Evolutionary conservation across 2,329 filamentous ascomycete species (phyloP).

Genomic region (Neonectria neomacrospora): DNA sequence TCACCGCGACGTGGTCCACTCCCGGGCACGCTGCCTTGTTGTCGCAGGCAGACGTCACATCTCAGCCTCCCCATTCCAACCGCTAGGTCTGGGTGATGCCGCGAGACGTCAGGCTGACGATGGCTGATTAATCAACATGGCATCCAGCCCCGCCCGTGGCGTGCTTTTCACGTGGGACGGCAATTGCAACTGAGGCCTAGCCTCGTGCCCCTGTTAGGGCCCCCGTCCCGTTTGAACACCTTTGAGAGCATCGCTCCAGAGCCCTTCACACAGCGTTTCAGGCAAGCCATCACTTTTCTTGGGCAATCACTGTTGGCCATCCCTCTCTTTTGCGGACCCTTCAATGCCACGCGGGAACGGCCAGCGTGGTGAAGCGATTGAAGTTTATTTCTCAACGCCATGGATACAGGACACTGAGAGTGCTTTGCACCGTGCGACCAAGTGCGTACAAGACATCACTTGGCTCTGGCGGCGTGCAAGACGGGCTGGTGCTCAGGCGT

Average conservation of each 20-base stretch:
- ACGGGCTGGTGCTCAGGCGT: slow-evolving; percentile 4
- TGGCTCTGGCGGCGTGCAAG: not conserved
- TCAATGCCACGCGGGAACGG: slow-evolving; percentile 25
- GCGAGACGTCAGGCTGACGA: slow-evolving; percentile 23
- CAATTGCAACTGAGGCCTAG: slow-evolving; percentile 33
- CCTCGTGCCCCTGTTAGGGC: slow-evolving; percentile 20
- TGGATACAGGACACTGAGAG: slow-evolving; percentile 2
- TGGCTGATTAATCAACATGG: slow-evolving; percentile 20
- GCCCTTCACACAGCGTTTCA: slow-evolving; percentile 4
- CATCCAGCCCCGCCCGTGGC: slow-evolving; percentile 28
- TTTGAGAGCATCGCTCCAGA: slow-evolving; percentile 11
- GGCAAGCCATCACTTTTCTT: slow-evolving; percentile 5
- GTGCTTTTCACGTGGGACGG: slow-evolving; percentile 34
- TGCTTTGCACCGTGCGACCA: no score
- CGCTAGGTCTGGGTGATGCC: slow-evolving; percentile 2
- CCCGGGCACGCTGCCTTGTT: slow-evolving; percentile 15
- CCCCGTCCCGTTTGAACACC: slow-evolving; percentile 17
- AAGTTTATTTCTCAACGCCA: slow-evolving; percentile 1
- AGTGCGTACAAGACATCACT: no score
- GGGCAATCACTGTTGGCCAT: not conserved
- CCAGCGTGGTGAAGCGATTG: slow-evolving; percentile 11
- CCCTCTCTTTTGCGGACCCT: slow-evolving; percentile 2
- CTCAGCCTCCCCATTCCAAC: slow-evolving; percentile 3
- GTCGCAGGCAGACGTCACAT: slow-evolving; percentile 2
- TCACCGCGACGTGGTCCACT: slow-evolving; percentile 17